Base-by-base conservation (phyloP, 2,329 filamentous ascomycete genomes). In the Lizonia empirigonia region DNA sequence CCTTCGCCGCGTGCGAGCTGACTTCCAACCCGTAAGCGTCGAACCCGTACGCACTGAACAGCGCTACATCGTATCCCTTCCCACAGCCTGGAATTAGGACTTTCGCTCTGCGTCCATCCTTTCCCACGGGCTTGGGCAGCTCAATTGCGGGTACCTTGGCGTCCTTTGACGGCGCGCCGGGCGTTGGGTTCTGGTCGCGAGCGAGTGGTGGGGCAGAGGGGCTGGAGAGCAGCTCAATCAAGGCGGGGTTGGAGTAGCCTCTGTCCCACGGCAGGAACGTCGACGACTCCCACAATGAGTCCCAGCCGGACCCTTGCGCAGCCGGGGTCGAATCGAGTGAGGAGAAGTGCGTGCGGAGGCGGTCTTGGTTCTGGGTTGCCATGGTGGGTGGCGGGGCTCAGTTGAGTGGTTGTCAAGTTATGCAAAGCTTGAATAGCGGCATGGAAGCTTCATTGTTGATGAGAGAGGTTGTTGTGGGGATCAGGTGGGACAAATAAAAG, bases 11-110 rank as follows among this genome's bases (percentile, higher is more conserved):
- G 15, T 74, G 76, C 7, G 77, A 64, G 35, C 85, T 86, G 47
- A 82, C 81, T 67, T 95, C 91, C 1, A 96, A 74, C 0, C 90
- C 91, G 63, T 84, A 86, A 1, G 85, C 85, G 72, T 95, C 87
- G 69, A 89, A 94, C 1, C 91, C 91, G 65, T 87, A 84, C 8
- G 84, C 83, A 40, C 85, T 83, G 35, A 96, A 80, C 29, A 96
- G 78, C 8, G 90, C 78, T 1, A 91, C 88, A 74, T 96, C 91
- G 66, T 94, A 88, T 5, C 91, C 91, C 37, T 83, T 82, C 0
- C 91, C 91, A 72, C 91, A 96, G 5, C 90, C 91, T 0, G 91
- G 89, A 0, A 96, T 87, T 7, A 95, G 77, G 1, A 87, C 90
- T 49, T 77, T 78, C 61, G 81, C 82, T 48, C 71, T 76, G 63